Evolutionary conservation across 192 early-diverging fungal genomes (phyloP).

Genomic region (Entomortierella beljakovae): DNA sequence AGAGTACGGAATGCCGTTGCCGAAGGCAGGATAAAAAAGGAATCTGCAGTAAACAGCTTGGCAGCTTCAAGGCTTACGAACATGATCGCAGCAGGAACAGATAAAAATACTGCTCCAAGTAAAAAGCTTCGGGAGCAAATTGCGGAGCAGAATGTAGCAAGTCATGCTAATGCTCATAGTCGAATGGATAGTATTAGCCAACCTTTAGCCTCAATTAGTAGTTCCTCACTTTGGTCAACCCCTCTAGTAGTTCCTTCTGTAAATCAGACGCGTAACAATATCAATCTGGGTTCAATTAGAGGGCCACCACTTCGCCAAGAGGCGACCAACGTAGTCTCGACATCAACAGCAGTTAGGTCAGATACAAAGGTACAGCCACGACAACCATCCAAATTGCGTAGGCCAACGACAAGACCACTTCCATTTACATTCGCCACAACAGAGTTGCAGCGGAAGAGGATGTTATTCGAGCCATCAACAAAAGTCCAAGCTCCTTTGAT

Average conservation of each 20-base stretch:
- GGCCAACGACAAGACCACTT: slow-evolving; percentile 19
- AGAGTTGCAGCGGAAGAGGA: slow-evolving; percentile 20
- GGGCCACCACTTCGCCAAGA: slow-evolving; percentile 3
- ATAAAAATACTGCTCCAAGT: no score
- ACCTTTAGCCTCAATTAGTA: background rate
- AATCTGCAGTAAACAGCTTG: background rate
- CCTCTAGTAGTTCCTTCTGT: slow-evolving; percentile 7
- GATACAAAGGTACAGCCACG: background rate
- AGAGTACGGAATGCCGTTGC: slow-evolving; percentile 1
- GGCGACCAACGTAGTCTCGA: background rate
- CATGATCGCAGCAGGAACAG: background rate
- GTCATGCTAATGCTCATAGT: no score
- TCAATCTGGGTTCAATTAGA: slow-evolving; percentile 6
- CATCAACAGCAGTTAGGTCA: background rate
- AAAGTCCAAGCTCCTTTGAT: background rate
- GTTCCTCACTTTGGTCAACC: background rate
- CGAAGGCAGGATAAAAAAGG: background rate
- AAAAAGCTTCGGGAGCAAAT: background rate
- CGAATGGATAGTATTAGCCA: background rate
- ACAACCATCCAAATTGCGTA: slow-evolving; percentile 41
- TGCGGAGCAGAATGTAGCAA: no score
- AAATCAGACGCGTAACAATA: slow-evolving; percentile 4
- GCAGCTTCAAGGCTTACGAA: slow-evolving; percentile 14
- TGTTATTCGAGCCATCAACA: slow-evolving; percentile 4
- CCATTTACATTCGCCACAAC: slow-evolving; percentile 55